These are phyloP conservation scores for Plectosphaerella cucumerina DNA, from an alignment of 2,329 filamentous ascomycete genomes.

Conservation along the genomic window DNA sequence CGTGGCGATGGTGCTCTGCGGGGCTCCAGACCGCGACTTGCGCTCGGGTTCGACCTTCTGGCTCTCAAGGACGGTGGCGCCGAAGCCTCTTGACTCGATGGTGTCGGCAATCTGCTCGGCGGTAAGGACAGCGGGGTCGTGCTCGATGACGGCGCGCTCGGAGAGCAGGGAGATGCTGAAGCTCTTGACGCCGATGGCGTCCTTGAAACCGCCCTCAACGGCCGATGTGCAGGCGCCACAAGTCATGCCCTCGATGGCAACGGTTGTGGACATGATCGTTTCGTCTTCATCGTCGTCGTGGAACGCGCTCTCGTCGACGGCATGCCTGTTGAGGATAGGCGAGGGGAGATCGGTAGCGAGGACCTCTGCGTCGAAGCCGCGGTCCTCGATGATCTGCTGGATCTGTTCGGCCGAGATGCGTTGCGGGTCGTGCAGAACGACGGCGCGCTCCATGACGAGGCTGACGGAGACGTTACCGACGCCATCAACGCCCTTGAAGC, in stretches of 20 bases:
- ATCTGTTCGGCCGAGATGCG: slow-evolving; percentile 71
- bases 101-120: slow-evolving; percentile 51
- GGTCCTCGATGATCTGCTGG: slow-evolving; percentile 82
- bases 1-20: slow-evolving; percentile 48
- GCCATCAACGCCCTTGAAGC: slow-evolving; percentile 77
- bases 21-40: slow-evolving; percentile 23
- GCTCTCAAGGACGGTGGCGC: slow-evolving; percentile 67
- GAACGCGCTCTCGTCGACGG: slow-evolving; percentile 26
- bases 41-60: slow-evolving; percentile 18
- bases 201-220: slow-evolving; percentile 75
- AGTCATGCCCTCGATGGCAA: slow-evolving; percentile 84
- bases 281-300: slow-evolving; percentile 33
- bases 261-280: slow-evolving; percentile 60
- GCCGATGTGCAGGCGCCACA: slow-evolving; percentile 87
- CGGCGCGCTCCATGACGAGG: slow-evolving; percentile 92
- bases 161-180: slow-evolving; percentile 83
- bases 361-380: slow-evolving; percentile 88
- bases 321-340: slow-evolving; percentile 35
- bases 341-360: slow-evolving; percentile 73
- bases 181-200: slow-evolving; percentile 65
- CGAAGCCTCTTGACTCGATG: slow-evolving; percentile 73
- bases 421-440: slow-evolving; percentile 80
- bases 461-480: slow-evolving; percentile 86
- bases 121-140: slow-evolving; percentile 58
- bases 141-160: slow-evolving; percentile 80